Evolutionary conservation across 495 filamentous ascomycete genomes (phyloP).

Genomic region (Evansstolkia leycettana): DNA sequence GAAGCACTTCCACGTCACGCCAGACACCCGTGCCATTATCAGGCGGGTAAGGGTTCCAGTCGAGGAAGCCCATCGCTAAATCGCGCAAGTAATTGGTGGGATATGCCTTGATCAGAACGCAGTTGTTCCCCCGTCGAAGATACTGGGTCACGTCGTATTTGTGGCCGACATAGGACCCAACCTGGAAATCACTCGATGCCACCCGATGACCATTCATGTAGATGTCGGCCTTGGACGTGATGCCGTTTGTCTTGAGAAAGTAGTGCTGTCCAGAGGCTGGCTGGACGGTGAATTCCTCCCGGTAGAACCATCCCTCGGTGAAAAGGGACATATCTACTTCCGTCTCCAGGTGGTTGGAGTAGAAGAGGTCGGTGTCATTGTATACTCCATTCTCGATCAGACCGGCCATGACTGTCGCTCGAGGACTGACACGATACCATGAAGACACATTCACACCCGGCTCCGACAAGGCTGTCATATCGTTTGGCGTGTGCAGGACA

Average conservation of each 20-base stretch:
- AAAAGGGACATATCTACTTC: conserved; percentile 33
- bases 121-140: conserved; percentile 29
- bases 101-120: conserved; percentile 38
- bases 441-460: conserved; percentile 33
- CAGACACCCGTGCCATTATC: conserved; percentile 51
- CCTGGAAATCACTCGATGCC: conserved; percentile 32
- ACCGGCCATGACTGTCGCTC: conserved; percentile 46
- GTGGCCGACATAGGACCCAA: conserved; percentile 44
- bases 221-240: conserved; percentile 49
- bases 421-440: conserved; percentile 41
- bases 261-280: conserved; percentile 30
- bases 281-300: conserved; percentile 33
- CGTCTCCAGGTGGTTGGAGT: conserved; percentile 38
- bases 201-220: conserved; percentile 46
- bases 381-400: conserved; percentile 41
- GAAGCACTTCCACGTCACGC: conserved; percentile 46
- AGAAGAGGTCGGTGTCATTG: conserved; percentile 44
- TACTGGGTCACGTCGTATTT: conserved; percentile 39
- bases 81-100: conserved; percentile 49
- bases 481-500: conserved; percentile 17
- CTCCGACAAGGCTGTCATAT: conserved; percentile 31
- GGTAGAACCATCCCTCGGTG: conserved; percentile 46
- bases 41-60: conserved; percentile 54
- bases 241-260: conserved; percentile 43
- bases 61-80: conserved; percentile 47